A percentile compares a stretch with the other conserved stretches of the same genome.
Evolutionary conservation across 164 flowering plant species (phyloP).

Genomic region (Tetrastigma voinierianum): DNA sequence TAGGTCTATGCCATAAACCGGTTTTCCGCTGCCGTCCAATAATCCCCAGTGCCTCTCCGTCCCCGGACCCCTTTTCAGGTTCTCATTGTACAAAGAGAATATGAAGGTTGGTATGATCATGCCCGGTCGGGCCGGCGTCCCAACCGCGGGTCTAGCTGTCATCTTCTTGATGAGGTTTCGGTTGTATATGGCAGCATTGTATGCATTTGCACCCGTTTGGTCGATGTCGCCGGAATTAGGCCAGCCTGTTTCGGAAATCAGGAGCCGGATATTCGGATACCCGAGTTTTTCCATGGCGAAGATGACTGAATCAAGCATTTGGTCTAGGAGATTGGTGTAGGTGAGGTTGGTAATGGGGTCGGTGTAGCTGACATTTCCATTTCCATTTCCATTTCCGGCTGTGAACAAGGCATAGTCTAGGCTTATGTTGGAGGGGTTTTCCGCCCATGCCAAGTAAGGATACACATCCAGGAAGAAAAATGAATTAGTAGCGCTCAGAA

Average conservation of each 20-base stretch:
- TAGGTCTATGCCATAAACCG: constrained; percentile 34
- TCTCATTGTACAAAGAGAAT: constrained; percentile 42
- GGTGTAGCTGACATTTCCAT: constrained; percentile 9
- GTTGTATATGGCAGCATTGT: constrained; percentile 46
- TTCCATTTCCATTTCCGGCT: constrained; percentile 5
- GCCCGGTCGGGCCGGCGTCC: constrained; percentile 50
- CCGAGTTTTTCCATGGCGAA: constrained; percentile 45
- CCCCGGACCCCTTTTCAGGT: constrained; percentile 40
- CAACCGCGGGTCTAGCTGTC: constrained; percentile 27
- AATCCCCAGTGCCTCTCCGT: constrained; percentile 58
- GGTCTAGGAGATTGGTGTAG: constrained; percentile 45
- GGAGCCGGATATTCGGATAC: constrained; percentile 23
- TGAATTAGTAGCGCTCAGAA: constrained; percentile 44
- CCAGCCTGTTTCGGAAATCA: constrained; percentile 53
- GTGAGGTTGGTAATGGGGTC: constrained; percentile 29
- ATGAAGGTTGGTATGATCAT: constrained; percentile 30
- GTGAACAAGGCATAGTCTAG: constrained; percentile 50
- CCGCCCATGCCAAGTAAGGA: constrained; percentile 61
- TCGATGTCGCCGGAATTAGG: constrained; percentile 40
- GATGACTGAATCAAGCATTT: constrained; percentile 45
- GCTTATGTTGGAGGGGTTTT: constrained; percentile 23
- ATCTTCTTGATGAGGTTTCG: constrained; percentile 35
- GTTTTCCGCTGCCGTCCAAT: constrained; percentile 24
- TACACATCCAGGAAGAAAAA: constrained; percentile 58
- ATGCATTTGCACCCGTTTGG: constrained; percentile 31